Conservation (phyloP, 2,329 filamentous ascomycete genomes). For the Seiridium cupressi region DNA sequence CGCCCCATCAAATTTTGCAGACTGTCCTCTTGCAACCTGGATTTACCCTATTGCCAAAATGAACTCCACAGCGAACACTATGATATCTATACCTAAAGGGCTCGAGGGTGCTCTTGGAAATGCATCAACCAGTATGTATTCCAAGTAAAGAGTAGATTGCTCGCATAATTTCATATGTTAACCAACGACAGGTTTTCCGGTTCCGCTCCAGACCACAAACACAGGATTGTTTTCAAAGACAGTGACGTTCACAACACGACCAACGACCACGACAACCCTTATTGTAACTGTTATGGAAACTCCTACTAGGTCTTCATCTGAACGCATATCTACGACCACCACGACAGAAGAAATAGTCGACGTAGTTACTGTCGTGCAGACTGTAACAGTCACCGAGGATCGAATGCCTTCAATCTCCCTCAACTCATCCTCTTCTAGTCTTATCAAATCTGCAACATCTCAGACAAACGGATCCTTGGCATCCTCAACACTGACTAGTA, state of each 20-base stretch:
- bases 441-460: too few relatives aligned
- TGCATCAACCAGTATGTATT: not conserved
- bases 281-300: not conserved
- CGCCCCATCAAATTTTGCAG: too few relatives aligned
- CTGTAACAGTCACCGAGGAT: not conserved
- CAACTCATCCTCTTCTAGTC: too few relatives aligned
- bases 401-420: not conserved
- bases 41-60: not conserved
- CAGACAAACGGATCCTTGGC: too few relatives aligned
- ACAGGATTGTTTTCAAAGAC: not conserved
- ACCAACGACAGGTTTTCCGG: too few relatives aligned
- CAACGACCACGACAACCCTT: not conserved
- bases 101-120: not conserved
- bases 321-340: not conserved
- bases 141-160: not conserved
- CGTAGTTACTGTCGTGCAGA: not conserved
- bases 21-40: too few relatives aligned
- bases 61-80: not conserved
- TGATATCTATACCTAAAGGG: not conserved
- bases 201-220: not conserved
- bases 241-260: not conserved
- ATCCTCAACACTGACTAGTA: not conserved
- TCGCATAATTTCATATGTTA: too few relatives aligned
- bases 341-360: not conserved
- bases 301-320: not conserved